Conservation (phyloP, 257 asterid species). For the Ophiorrhiza pumila region DNA sequence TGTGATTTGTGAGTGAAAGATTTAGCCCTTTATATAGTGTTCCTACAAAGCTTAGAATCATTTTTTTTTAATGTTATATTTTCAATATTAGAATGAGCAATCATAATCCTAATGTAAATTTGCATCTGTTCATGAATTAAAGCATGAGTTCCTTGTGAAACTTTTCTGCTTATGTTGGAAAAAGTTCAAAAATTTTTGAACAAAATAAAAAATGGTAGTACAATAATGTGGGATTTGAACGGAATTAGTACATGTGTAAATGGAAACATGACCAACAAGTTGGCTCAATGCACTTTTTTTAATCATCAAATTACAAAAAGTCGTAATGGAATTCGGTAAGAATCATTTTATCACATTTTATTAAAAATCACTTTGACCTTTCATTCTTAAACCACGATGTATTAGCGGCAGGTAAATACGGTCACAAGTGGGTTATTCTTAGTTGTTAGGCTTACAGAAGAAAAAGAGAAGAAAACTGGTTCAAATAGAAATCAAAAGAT, state of each 20-base stretch:
- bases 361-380: background rate
- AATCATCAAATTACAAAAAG: background rate
- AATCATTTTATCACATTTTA: background rate
- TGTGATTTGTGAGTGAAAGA: background rate
- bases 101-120: background rate
- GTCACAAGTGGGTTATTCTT: background rate
- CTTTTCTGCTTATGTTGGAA: background rate
- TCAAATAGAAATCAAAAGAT: too few species aligned
- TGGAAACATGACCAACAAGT: background rate
- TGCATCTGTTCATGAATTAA: background rate
- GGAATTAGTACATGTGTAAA: background rate
- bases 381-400: background rate
- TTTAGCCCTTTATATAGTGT: constrained; percentile 1
- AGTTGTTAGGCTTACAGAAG: background rate
- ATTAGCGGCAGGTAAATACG: background rate
- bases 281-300: background rate
- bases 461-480: background rate
- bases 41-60: background rate
- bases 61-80: background rate
- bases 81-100: background rate
- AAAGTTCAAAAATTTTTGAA: background rate
- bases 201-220: background rate
- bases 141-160: background rate
- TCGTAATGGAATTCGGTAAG: background rate
- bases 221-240: background rate